Conservation (phyloP, 2,329 filamentous ascomycete genomes). For the Zopfia rhizophila region DNA sequence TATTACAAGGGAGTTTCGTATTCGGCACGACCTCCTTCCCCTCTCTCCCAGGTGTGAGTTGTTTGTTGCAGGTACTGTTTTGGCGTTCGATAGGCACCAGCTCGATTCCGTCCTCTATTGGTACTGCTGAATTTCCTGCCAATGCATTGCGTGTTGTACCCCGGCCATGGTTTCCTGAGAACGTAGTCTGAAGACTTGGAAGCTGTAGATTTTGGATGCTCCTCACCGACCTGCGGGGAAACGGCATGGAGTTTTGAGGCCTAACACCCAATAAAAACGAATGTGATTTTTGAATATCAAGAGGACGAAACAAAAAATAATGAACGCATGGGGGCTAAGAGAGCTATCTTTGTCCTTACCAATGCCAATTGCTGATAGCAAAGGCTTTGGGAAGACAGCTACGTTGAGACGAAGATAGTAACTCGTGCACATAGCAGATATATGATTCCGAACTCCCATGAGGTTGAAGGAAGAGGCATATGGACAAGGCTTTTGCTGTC, state of each 20-base stretch:
- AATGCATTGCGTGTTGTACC: neutral
- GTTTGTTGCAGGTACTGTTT: constrained; percentile 35
- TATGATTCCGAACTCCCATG: neutral
- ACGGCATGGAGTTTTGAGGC: constrained; percentile 31
- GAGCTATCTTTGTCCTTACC: neutral
- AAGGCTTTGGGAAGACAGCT: neutral
- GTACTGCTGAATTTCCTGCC: neutral
- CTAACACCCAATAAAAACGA: constrained; percentile 4
- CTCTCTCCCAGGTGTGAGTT: constrained; percentile 34
- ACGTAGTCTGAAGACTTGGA: constrained; percentile 41
- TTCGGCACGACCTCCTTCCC: constrained; percentile 41
- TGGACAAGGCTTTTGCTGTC: constrained; percentile 1
- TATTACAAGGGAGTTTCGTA: constrained; percentile 8
- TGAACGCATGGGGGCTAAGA: constrained; percentile 2
- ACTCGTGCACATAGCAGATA: constrained; percentile 6
- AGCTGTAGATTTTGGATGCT: constrained; percentile 32
- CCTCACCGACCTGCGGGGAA: constrained; percentile 33
- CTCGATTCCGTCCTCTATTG: constrained; percentile 42
- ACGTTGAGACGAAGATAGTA: constrained; percentile 17
- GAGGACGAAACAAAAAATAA: too few relatives aligned
- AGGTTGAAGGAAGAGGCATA: neutral
- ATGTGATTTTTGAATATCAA: neutral
- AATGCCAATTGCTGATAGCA: neutral
- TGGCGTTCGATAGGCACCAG: constrained; percentile 41
- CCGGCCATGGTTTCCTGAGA: constrained; percentile 24